Base-by-base conservation (phyloP, 2,329 filamentous ascomycete genomes). In the Aaosphaeria arxii region DNA sequence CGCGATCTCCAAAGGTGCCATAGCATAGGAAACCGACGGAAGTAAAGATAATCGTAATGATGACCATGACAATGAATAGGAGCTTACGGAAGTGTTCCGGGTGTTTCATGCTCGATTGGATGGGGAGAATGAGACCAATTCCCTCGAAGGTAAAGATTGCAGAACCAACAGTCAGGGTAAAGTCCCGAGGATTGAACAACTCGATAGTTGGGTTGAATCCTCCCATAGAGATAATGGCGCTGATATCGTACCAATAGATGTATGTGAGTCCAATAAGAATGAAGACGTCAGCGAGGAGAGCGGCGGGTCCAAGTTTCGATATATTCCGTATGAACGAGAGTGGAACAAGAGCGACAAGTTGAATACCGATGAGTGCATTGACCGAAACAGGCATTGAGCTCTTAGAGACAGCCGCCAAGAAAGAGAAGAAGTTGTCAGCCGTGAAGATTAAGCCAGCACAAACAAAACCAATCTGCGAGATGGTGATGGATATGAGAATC, bases 71-170 rank as follows among this genome's bases (percentile, higher is more conserved):
- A 9, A 81, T 56, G 51, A 77, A 86, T 1, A 90, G 79, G 3
- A 90, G 77, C 48, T 74, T 75, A 56, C 81, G 78, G 58, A 90
- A 90, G 13, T 83, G 77, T 52, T 88, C 75, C 0, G 87, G 87
- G 49, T 84, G 75, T 58, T 81, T 81, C 87, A 90, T 90, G 48
- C 83, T 86, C 6, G 85, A 86, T 63, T 89, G 85, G 46, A 90
- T 90, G 0, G 87, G 87, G 6, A 90, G 74, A 53, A 90, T 88
- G 28, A 90, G 80, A 1, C 87, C 87, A 42, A 90, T 89, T 42
- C 87, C 87, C 64, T 90, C 87, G 57, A 89, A 90, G 0, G 87
- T 89, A 71, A 89, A 90, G 61, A 90, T 89, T 35, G 85, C 83
- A 2, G 85, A 82, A 45, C 87, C 87, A 42, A 90, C 79, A 29